A percentile compares a stretch with the other conserved stretches of the same genome.
Conservation (phyloP, 345 rosid genomes). For the Eucalyptus marginata region DNA sequence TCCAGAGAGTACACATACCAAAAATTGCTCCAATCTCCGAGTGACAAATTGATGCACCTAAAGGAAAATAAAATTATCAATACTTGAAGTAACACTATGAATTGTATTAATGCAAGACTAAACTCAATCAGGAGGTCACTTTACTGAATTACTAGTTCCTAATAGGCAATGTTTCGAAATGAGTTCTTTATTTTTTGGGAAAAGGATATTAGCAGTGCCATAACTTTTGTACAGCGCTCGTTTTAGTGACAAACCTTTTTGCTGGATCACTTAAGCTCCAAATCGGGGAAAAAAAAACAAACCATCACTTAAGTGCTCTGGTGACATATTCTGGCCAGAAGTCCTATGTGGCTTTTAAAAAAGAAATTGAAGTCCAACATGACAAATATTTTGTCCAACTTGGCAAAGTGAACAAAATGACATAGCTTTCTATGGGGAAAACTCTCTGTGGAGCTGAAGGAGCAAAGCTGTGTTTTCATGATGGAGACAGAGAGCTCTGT, state of each 20-base stretch:
- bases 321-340: not conserved
- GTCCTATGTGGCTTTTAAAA: not conserved
- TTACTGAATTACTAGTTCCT: not conserved
- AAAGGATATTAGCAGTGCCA: not conserved
- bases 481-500: not conserved
- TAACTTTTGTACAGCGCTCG: not conserved
- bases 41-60: conserved; percentile 75
- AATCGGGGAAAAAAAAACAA: not conserved
- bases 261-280: not conserved
- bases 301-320: not conserved
- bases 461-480: not conserved
- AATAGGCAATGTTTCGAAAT: not conserved
- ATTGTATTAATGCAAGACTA: not conserved
- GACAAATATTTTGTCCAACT: not conserved
- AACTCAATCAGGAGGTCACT: not conserved
- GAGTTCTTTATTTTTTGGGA: not conserved
- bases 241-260: not conserved
- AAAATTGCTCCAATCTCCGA: conserved; percentile 85
- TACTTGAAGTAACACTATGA: not conserved
- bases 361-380: not conserved
- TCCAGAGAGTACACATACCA: conserved; percentile 30
- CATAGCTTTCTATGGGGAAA: not conserved
- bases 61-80: not conserved
- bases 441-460: not conserved
- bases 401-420: not conserved